Percentiles rank a stretch among this genome's conserved stretches.
These are phyloP conservation scores for Ramichloridium luteum DNA, from an alignment of 2,329 filamentous ascomycete genomes.

Conservation along the genomic window DNA sequence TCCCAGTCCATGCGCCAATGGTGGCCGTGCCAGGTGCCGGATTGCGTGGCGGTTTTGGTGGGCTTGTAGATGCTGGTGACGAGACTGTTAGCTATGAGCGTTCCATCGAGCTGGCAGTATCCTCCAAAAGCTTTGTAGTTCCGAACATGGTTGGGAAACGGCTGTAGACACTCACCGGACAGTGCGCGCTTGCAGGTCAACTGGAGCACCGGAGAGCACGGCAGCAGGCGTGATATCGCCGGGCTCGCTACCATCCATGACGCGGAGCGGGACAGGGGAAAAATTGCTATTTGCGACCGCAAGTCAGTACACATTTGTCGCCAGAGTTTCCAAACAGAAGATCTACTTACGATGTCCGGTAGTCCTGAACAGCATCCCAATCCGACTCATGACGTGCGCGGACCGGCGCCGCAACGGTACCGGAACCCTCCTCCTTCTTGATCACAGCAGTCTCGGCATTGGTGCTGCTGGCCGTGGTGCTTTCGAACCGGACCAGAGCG, in stretches of 20 bases:
- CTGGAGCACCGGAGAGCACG: conserved; percentile 78
- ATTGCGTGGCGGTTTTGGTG: conserved; percentile 90
- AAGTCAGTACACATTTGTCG: too few species aligned
- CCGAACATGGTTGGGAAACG: not conserved
- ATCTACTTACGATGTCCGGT: conserved; percentile 69
- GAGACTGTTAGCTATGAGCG: too few species aligned
- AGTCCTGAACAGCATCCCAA: conserved; percentile 70
- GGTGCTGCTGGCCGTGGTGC: conserved; percentile 4
- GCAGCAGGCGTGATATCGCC: conserved; percentile 64
- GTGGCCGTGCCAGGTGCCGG: conserved; percentile 70
- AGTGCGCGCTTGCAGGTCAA: conserved; percentile 84
- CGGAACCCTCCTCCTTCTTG: conserved; percentile 39
- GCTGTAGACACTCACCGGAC: conserved; percentile 56
- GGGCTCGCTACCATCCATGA: conserved; percentile 85
- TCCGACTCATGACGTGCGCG: conserved; percentile 60
- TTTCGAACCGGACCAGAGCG: conserved; percentile 11
- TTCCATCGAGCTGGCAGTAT: too few species aligned
- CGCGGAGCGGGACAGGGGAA: conserved; percentile 76
- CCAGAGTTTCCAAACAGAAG: too few species aligned
- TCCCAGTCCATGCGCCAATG: conserved; percentile 99
- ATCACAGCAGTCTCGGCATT: conserved; percentile 31
- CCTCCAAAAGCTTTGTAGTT: not conserved
- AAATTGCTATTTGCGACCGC: conserved; percentile 75
- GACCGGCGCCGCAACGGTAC: conserved; percentile 37
- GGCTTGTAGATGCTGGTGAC: conserved; percentile 72